Evolutionary conservation across 2,329 filamentous ascomycete species (phyloP).

Genomic region (Paracoccidioides lutzii): DNA sequence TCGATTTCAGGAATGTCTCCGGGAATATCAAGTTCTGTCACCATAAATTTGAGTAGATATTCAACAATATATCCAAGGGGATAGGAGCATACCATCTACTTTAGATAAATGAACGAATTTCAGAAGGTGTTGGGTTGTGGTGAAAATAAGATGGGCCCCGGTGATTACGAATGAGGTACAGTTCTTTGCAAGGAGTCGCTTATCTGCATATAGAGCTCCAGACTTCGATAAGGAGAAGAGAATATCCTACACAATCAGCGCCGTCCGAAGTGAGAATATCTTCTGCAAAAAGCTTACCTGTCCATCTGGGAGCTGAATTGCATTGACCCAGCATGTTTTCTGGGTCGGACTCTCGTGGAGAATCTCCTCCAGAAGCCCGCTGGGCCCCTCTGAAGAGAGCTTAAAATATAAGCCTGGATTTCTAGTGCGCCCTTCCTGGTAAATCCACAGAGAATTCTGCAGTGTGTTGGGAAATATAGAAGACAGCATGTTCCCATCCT

Average conservation of each 20-base stretch:
- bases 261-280: not conserved
- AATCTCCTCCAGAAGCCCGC: constrained; percentile 7
- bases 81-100: constrained; percentile 44
- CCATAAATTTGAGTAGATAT: constrained; percentile 14
- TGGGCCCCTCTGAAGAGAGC: constrained; percentile 13
- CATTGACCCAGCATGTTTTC: constrained; percentile 28
- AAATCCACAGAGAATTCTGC: constrained; percentile 26
- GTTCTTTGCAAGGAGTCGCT: constrained; percentile 61
- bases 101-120: constrained; percentile 79
- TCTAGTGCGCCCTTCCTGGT: constrained; percentile 16
- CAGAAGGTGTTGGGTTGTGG: constrained; percentile 79
- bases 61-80: not conserved
- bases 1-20: constrained; percentile 81
- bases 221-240: constrained; percentile 57
- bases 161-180: constrained; percentile 86
- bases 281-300: constrained; percentile 20
- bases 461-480: constrained; percentile 26
- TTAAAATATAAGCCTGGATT: constrained; percentile 21
- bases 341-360: constrained; percentile 19
- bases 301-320: constrained; percentile 25
- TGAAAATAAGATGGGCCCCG: constrained; percentile 72
- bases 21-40: constrained; percentile 63
- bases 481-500: constrained; percentile 22
- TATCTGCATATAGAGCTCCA: constrained; percentile 68
- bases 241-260: constrained; percentile 27